Conservation (phyloP, 2,329 filamentous ascomycete species). For the Cladosporium sp. region DNA sequence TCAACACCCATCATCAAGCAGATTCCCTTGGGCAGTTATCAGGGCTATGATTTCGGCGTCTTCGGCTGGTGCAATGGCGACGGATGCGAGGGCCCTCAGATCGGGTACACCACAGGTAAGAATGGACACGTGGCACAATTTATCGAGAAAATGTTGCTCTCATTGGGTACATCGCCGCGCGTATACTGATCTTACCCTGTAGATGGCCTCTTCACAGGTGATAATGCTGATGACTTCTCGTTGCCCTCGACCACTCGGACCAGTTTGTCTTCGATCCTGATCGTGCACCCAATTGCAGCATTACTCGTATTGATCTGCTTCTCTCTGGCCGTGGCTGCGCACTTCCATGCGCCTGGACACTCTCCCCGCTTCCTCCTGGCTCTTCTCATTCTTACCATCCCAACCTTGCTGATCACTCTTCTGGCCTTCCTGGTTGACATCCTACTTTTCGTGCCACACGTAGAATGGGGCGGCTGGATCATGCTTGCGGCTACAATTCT, state of each 20-base stretch:
- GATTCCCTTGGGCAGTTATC: conserved; percentile 78
- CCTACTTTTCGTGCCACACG: conserved; percentile 87
- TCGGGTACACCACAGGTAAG: conserved; percentile 85
- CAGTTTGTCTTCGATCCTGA: conserved; percentile 81
- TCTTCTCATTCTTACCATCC: conserved; percentile 80
- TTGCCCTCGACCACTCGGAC: conserved; percentile 65
- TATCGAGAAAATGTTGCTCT: neutral
- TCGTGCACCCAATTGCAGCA: conserved; percentile 89
- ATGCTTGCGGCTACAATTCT: conserved; percentile 86
- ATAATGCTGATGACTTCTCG: conserved; percentile 55
- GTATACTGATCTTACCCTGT: conserved; percentile 10
- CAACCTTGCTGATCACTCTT: conserved; percentile 79
- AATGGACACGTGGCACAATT: conserved; percentile 26
- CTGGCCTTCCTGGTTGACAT: conserved; percentile 92
- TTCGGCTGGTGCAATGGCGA: conserved; percentile 78
- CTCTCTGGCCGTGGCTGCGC: conserved; percentile 73
- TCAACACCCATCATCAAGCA: conserved; percentile 84
- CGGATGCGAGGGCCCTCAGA: conserved; percentile 69
- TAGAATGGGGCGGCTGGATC: conserved; percentile 92
- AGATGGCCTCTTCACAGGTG: conserved; percentile 52
- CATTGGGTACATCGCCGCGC: neutral
- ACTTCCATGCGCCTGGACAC: conserved; percentile 84
- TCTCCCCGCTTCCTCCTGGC: conserved; percentile 84
- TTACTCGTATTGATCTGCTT: conserved; percentile 84
- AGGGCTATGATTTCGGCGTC: conserved; percentile 81